Conservation (phyloP, 2,329 filamentous ascomycete genomes). For the Epichloe coenophiala region DNA sequence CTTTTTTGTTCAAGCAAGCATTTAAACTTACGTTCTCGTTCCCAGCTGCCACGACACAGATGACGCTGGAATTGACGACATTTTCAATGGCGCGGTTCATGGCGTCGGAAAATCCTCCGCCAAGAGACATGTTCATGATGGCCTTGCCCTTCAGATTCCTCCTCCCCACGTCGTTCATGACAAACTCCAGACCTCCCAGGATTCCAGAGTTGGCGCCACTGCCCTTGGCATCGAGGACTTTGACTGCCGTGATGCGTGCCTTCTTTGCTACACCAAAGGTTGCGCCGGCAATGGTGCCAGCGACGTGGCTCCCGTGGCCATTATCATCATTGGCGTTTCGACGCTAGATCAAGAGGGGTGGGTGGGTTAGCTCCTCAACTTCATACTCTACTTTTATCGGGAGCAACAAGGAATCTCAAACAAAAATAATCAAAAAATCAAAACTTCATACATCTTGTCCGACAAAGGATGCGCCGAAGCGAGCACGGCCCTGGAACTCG, state of each 20-base stretch:
- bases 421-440: too few relatives aligned
- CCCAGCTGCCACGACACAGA: constrained; percentile 46
- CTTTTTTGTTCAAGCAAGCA: not conserved
- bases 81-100: constrained; percentile 42
- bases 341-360: not conserved
- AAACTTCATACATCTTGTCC: constrained; percentile 26
- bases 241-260: constrained; percentile 40
- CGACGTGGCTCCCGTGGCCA: constrained; percentile 51
- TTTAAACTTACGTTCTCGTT: constrained; percentile 33
- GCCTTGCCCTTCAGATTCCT: constrained; percentile 34
- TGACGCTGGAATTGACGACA: constrained; percentile 35
- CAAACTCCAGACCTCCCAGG: constrained; percentile 45
- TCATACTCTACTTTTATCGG: not conserved
- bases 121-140: constrained; percentile 52
- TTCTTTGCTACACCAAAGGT: constrained; percentile 52
- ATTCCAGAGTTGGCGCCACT: constrained; percentile 27
- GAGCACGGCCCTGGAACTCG: constrained; percentile 43
- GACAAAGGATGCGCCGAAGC: constrained; percentile 38
- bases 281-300: constrained; percentile 45
- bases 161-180: constrained; percentile 30
- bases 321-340: constrained; percentile 31
- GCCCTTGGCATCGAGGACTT: constrained; percentile 39
- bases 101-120: constrained; percentile 32
- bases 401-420: constrained; percentile 5
- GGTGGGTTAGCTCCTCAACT: not conserved